These are phyloP conservation scores for Ophiocordyceps robertsii DNA, from an alignment of 2,329 filamentous ascomycete genomes.

Conservation along the genomic window DNA sequence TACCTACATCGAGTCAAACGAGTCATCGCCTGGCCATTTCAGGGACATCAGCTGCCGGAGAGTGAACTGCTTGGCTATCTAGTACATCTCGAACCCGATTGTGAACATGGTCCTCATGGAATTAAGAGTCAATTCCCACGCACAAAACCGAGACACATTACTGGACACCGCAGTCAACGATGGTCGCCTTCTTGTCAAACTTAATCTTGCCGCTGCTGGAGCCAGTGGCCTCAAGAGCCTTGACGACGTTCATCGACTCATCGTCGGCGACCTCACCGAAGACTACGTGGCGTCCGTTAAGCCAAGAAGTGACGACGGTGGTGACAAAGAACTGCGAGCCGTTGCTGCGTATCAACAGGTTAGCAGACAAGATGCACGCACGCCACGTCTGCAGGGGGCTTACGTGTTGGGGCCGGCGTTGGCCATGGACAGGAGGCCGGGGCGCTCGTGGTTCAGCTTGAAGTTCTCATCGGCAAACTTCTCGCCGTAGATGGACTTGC, in stretches of 20 bases:
- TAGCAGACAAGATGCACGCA: not conserved
- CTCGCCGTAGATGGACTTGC: conserved; percentile 89
- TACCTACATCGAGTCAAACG: too few relatives aligned
- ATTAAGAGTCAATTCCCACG: conserved; percentile 1
- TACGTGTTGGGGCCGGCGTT: conserved; percentile 92
- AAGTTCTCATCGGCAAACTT: conserved; percentile 96
- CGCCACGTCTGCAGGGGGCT: conserved; percentile 11
- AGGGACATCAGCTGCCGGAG: not conserved
- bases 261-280: conserved; percentile 59
- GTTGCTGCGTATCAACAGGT: conserved; percentile 50
- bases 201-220: conserved; percentile 39
- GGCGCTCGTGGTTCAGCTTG: conserved; percentile 54
- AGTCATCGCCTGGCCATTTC: not conserved
- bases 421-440: conserved; percentile 84
- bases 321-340: conserved; percentile 98
- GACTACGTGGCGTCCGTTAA: conserved; percentile 73
- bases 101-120: not conserved
- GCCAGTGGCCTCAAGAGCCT: conserved; percentile 48
- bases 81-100: not conserved
- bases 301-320: conserved; percentile 78
- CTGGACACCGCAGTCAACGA: conserved; percentile 37
- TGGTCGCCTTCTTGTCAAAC: conserved; percentile 44
- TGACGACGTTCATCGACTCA: conserved; percentile 38
- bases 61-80: conserved; percentile 1
- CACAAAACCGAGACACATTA: conserved; percentile 18